phyloP scores from a whole-genome alignment of 441 rosid species.

The Erodium texanum region DNA sequence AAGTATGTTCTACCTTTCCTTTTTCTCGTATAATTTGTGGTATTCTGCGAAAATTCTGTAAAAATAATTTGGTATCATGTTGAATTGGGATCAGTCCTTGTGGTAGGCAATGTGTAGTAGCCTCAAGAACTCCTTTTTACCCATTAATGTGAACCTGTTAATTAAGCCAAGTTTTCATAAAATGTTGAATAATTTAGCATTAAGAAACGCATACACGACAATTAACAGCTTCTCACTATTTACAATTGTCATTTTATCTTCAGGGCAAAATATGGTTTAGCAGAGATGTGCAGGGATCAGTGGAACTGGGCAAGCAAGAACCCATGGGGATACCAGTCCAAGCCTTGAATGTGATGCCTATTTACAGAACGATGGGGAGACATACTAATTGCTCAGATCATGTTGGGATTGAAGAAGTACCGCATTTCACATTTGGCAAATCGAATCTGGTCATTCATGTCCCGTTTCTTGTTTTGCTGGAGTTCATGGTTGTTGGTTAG shows the following conservation, averaged over 20 bases:
- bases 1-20: conserved; percentile 32
- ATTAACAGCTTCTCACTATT: not conserved
- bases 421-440: not conserved
- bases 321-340: conserved; percentile 54
- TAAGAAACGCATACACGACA: not conserved
- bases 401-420: not conserved
- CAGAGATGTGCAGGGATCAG: conserved; percentile 67
- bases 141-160: not conserved
- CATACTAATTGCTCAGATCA: not conserved
- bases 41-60: not conserved
- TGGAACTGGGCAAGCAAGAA: conserved; percentile 67
- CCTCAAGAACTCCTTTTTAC: not conserved
- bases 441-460: not conserved
- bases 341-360: conserved; percentile 28
- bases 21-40: not conserved
- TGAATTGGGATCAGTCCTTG: not conserved
- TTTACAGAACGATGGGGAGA: not conserved
- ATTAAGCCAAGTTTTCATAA: not conserved
- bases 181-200: not conserved
- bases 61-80: not conserved
- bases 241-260: not conserved
- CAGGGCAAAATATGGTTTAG: conserved; percentile 66
- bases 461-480: not conserved
- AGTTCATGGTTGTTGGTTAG: not conserved
- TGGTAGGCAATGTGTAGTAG: not conserved